Evolutionary conservation across 306 rosid species (phyloP).

Genomic region (Begonia peltatifolia): DNA sequence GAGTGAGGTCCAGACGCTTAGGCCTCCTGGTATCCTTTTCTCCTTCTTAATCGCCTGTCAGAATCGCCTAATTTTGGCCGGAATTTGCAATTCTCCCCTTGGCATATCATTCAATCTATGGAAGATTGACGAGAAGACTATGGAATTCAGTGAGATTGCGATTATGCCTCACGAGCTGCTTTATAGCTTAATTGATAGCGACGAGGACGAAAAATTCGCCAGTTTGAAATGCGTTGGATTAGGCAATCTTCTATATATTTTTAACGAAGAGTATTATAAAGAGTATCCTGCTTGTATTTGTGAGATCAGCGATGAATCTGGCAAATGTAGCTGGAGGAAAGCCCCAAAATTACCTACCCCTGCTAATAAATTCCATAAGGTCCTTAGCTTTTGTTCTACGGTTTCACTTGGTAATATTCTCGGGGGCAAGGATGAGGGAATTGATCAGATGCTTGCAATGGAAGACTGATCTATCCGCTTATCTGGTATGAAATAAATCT

Average conservation of each 20-base stretch:
- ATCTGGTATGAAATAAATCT: conserved; percentile 17
- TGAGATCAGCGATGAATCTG: conserved; percentile 34
- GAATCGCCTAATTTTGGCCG: conserved; percentile 50
- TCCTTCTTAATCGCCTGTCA: conserved; percentile 53
- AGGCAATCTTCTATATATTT: conserved; percentile 65
- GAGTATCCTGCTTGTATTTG: conserved; percentile 74
- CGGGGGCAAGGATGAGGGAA: conserved; percentile 17
- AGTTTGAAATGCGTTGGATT: conserved; percentile 74
- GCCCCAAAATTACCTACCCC: conserved; percentile 58
- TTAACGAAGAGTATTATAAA: conserved; percentile 57
- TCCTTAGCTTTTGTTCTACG: conserved; percentile 57
- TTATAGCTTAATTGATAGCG: conserved; percentile 47
- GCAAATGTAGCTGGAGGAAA: conserved; percentile 48
- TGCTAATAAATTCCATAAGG: conserved; percentile 61
- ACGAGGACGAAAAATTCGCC: conserved; percentile 67
- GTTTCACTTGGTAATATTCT: conserved; percentile 39
- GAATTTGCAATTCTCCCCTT: conserved; percentile 31
- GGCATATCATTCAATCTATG: conserved; percentile 52
- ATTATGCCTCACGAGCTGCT: conserved; percentile 63
- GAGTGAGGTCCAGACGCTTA: conserved; percentile 55
- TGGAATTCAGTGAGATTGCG: conserved; percentile 49
- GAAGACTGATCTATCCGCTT: conserved; percentile 6
- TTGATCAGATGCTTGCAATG: conserved; percentile 11
- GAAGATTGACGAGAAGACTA: conserved; percentile 49
- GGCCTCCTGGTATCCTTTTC: conserved; percentile 56